Conservation (phyloP, 106 monocot genomes). For the Posidonia australis region DNA sequence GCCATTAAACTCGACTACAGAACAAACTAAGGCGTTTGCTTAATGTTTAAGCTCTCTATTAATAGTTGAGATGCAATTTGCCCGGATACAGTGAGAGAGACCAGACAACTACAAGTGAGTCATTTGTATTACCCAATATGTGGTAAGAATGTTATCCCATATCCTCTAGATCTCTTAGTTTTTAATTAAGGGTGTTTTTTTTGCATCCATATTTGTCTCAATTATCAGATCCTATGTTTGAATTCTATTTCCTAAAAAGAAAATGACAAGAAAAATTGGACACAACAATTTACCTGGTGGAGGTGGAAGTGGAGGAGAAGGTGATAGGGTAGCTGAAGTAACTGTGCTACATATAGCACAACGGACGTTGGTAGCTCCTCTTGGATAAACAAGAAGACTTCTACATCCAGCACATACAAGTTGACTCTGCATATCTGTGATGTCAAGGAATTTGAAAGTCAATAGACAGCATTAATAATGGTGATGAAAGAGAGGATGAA, state of each 20-base stretch:
- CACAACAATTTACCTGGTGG: slow-evolving; percentile 21
- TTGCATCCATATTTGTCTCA: not conserved
- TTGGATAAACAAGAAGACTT: slow-evolving; percentile 43
- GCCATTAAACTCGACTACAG: too few relatives aligned
- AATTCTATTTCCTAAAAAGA: not conserved
- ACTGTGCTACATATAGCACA: slow-evolving; percentile 61
- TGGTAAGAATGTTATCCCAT: too few relatives aligned
- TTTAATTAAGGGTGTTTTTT: not conserved
- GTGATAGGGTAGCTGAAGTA: slow-evolving; percentile 15
- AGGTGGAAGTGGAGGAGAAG: not conserved
- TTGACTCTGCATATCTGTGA: slow-evolving; percentile 62
- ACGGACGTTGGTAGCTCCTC: slow-evolving; percentile 46
- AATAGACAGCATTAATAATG: not conserved
- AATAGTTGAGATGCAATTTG: too few relatives aligned
- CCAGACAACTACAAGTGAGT: too few relatives aligned
- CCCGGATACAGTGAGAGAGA: too few relatives aligned
- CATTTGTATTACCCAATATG: too few relatives aligned
- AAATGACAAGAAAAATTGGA: not conserved
- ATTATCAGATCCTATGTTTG: not conserved
- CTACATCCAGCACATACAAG: slow-evolving; percentile 60
- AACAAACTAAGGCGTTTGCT: too few relatives aligned
- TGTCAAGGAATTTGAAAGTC: not conserved
- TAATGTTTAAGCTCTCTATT: too few relatives aligned
- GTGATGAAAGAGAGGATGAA: not conserved
- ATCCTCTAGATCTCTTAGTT: too few relatives aligned